Evolutionary conservation across 2,329 filamentous ascomycete genomes (phyloP).

Genomic region (Hymenoscyphus scutula): DNA sequence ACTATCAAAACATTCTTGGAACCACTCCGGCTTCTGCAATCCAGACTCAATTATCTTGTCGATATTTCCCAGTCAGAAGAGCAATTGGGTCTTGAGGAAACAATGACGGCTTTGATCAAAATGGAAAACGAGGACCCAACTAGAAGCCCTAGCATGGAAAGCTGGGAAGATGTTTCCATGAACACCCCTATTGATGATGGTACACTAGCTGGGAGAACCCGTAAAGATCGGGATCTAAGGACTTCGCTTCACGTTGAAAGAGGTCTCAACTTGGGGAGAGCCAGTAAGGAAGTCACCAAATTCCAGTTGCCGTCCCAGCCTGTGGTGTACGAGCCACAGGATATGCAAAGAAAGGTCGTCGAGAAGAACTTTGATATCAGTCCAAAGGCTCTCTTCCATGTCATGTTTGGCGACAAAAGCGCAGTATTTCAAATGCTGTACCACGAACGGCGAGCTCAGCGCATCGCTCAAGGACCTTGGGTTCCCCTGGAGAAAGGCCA

Average conservation of each 20-base stretch:
- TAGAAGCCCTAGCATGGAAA: constrained; percentile 74
- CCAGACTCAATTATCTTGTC: constrained; percentile 80
- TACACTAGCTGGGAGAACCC: constrained; percentile 41
- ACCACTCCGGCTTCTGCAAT: constrained; percentile 76
- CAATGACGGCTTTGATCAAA: constrained; percentile 70
- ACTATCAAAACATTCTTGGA: constrained; percentile 94
- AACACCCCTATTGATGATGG: constrained; percentile 60
- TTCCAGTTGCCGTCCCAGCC: constrained; percentile 80
- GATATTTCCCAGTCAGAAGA: constrained; percentile 74
- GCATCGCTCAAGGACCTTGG: constrained; percentile 88
- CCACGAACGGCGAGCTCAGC: constrained; percentile 73
- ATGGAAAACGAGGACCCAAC: constrained; percentile 64
- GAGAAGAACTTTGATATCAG: constrained; percentile 87
- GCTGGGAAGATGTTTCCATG: constrained; percentile 81
- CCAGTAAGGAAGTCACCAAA: constrained; percentile 46
- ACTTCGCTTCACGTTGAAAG: constrained; percentile 61
- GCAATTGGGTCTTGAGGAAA: constrained; percentile 64
- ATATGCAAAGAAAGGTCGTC: constrained; percentile 71
- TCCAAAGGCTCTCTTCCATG: constrained; percentile 91
- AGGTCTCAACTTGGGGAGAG: constrained; percentile 48
- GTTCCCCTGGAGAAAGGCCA: constrained; percentile 64
- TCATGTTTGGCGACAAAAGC: constrained; percentile 94
- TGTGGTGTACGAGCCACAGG: constrained; percentile 79
- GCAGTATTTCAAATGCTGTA: constrained; percentile 91
- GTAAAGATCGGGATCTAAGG: constrained; percentile 50